These are phyloP conservation scores for Vicia sativa DNA, from an alignment of 306 rosid genomes.

Conservation along the genomic window DNA sequence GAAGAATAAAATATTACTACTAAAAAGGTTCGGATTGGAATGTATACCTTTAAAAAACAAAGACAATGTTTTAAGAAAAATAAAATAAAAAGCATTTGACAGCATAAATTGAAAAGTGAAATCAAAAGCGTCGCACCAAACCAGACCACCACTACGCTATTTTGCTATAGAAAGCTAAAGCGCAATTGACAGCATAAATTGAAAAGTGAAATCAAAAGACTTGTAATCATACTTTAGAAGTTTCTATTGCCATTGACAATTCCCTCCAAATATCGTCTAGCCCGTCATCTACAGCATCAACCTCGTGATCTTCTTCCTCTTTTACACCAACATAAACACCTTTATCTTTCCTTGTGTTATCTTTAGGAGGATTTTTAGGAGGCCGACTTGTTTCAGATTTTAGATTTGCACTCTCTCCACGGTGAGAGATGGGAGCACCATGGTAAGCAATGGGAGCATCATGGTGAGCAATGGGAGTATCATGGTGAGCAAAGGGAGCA, in stretches of 20 bases:
- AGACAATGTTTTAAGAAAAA: too few relatives aligned
- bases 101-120: too few relatives aligned
- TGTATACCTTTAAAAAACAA: too few relatives aligned
- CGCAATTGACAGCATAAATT: not conserved
- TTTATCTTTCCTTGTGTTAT: conserved; percentile 38
- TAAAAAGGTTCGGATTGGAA: too few relatives aligned
- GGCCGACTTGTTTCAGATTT: conserved; percentile 31
- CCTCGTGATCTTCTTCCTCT: conserved; percentile 49
- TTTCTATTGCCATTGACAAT: conserved; percentile 78
- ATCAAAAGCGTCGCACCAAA: too few relatives aligned
- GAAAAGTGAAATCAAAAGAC: conserved; percentile 25
- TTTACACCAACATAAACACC: conserved; percentile 76
- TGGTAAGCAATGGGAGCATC: conserved; percentile 29
- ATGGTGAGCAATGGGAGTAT: conserved; percentile 30
- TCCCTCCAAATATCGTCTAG: conserved; percentile 85
- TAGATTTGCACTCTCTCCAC: conserved; percentile 37
- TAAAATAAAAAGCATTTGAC: too few relatives aligned
- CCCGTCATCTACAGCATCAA: conserved; percentile 60
- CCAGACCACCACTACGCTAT: too few relatives aligned
- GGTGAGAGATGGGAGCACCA: conserved; percentile 31
- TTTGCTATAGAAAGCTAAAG: too few relatives aligned
- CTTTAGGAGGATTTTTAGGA: conserved; percentile 32
- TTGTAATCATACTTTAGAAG: conserved; percentile 62
- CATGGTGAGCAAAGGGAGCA: conserved; percentile 34
- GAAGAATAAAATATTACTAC: too few relatives aligned